Base-by-base conservation (phyloP, 2,329 filamentous ascomycete genomes). In the Botryosphaeria dothidea region DNA sequence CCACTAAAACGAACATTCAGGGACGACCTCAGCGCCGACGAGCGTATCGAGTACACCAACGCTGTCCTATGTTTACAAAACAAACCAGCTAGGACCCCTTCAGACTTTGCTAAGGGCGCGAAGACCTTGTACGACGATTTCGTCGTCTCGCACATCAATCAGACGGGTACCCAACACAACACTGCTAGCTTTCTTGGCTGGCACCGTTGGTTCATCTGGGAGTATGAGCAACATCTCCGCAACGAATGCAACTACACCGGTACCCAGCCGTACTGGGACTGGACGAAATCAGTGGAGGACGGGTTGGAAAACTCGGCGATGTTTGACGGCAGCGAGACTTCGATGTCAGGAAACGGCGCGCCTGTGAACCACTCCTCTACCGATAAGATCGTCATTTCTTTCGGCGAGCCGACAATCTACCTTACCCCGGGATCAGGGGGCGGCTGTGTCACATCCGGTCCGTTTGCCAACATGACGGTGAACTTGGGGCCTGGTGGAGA, bases 231-330 rank as follows among this genome's bases (percentile, higher is more conserved):
- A 56, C 75, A 77, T 1, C 72, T 82, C 1, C 72, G 71, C 2
- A 71, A 77, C 13, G 79, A 81, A 66, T 81, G 80, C 62, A 77
- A 77, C 31, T 82, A 80, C 63, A 73, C 69, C 9, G 79, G 52
- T n/a, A n/a, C n/a, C n/a, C n/a, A n/a, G n/a, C n/a, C n/a, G 58
- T 85, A 85, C 74, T 82, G 81, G 75, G 82, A 85, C 71, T 86
- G 84, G 82, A 79, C 79, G 2, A 78, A 78, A 60, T 81, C n/a
- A n/a, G 80, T 74, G 76, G 80, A 1, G 67, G 75, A n/a, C 3
- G 80, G 86, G 25, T 73, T 73, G 1, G 43, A 64, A 66, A 78
- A 80, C 64, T 85, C 84, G 0, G 82, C 84, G 11, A 71, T 86
- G 49, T 86, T 88, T 65, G 84, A 86, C 67, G 85, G 85, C 52